phyloP scores from a whole-genome alignment of 2,329 filamentous ascomycete genomes.

The Chaetothyriales sp. region DNA sequence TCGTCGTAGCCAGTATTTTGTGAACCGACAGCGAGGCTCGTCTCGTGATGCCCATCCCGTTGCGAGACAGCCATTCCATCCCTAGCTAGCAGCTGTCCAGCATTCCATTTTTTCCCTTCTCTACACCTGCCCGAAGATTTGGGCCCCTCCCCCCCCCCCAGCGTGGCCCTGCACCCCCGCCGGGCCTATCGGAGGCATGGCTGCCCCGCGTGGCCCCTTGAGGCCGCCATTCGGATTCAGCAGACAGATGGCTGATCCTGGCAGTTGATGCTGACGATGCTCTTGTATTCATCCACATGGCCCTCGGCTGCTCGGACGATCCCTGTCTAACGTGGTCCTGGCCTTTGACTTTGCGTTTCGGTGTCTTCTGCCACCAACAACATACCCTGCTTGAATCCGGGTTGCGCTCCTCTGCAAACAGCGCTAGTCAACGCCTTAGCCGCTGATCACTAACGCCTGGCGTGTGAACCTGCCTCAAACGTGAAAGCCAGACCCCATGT shows the following conservation, averaged over 20 bases:
- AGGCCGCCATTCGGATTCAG: neutral
- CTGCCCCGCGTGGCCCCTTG: neutral
- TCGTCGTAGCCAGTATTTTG: neutral
- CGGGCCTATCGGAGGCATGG: neutral
- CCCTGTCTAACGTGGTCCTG: neutral
- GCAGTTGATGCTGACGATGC: neutral
- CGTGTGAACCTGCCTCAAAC: neutral
- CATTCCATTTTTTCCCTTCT: neutral
- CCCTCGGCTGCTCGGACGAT: neutral
- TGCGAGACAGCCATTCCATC: neutral
- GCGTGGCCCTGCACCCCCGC: too few relatives aligned
- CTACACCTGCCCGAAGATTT: neutral
- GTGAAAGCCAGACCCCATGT: neutral
- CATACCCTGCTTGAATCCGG: neutral
- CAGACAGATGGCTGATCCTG: neutral
- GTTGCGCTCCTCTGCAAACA: neutral
- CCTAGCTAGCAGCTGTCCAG: neutral
- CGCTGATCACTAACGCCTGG: neutral
- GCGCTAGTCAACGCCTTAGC: neutral
- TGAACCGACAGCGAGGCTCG: neutral
- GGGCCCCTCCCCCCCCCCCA: too few relatives aligned
- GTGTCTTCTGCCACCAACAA: neutral
- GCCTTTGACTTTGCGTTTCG: neutral
- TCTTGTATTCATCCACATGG: neutral
- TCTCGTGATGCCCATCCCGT: neutral